phyloP scores from a whole-genome alignment of 495 filamentous ascomycete genomes.

The Talaromyces ruber region DNA sequence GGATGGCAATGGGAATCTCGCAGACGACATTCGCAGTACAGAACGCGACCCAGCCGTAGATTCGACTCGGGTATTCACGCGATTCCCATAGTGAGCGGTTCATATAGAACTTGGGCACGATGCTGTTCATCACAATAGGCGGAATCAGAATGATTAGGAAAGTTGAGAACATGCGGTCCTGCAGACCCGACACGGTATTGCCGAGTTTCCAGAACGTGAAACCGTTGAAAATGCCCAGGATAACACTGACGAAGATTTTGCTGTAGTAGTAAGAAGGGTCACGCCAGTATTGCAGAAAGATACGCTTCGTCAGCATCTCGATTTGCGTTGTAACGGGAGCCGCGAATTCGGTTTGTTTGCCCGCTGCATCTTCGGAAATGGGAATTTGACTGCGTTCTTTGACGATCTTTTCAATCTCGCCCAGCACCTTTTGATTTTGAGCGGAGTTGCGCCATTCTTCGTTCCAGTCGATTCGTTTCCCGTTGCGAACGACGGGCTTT shows the following conservation, averaged over 20 bases:
- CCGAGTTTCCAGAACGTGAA: slow-evolving; percentile 80
- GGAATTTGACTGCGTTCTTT: slow-evolving; percentile 43
- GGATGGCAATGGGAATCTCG: slow-evolving; percentile 65
- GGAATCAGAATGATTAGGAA: slow-evolving; percentile 72
- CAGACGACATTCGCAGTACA: slow-evolving; percentile 64
- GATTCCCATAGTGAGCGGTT: slow-evolving; percentile 70
- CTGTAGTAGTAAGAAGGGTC: slow-evolving; percentile 65
- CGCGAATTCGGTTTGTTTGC: slow-evolving; percentile 50
- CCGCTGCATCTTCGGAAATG: slow-evolving; percentile 17
- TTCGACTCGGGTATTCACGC: slow-evolving; percentile 65
- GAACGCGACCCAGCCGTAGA: slow-evolving; percentile 82
- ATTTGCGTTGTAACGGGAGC: slow-evolving; percentile 53
- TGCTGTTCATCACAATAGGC: slow-evolving; percentile 61
- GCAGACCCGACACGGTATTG: slow-evolving; percentile 58
- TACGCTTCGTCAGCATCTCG: slow-evolving; percentile 50
- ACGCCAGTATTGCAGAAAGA: slow-evolving; percentile 66
- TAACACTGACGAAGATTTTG: slow-evolving; percentile 61
- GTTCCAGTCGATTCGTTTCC: slow-evolving; percentile 56
- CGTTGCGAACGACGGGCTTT: slow-evolving; percentile 42
- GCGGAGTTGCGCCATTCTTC: slow-evolving; percentile 61
- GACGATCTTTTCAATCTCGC: slow-evolving; percentile 55
- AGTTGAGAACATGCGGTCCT: slow-evolving; percentile 70
- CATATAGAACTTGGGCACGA: slow-evolving; percentile 78
- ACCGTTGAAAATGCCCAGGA: slow-evolving; percentile 68
- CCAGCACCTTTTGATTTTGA: slow-evolving; percentile 38